A percentile compares a stretch with the other conserved stretches of the same genome.
These are phyloP conservation scores for Phenoliferia sp. DNA, from an alignment of 1,284 basidiomycete species.

Conservation along the genomic window DNA sequence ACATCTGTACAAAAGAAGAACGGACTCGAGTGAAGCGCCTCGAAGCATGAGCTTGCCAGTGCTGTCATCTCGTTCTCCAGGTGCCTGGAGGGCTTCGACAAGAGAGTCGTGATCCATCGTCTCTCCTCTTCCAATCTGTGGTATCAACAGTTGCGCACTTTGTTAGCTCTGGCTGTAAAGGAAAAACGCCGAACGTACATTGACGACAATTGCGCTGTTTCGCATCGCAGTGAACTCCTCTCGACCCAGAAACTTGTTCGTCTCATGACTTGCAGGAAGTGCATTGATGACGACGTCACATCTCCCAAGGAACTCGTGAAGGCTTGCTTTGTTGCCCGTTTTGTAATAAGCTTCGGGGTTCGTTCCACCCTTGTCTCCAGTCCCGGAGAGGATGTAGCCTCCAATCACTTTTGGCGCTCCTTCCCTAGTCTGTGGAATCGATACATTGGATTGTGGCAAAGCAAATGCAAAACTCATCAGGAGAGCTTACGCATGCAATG, in stretches of 20 bases:
- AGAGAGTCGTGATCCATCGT: slow-evolving; percentile 34
- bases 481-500: slow-evolving; percentile 12
- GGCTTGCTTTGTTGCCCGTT: neutral
- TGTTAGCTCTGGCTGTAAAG: neutral
- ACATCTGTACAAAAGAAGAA: slow-evolving; percentile 3
- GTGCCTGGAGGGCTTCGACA: slow-evolving; percentile 28
- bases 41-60: slow-evolving; percentile 7
- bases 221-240: slow-evolving; percentile 29
- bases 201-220: slow-evolving; percentile 25
- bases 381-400: slow-evolving; percentile 29
- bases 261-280: slow-evolving; percentile 21
- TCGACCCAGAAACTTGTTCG: slow-evolving; percentile 16
- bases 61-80: slow-evolving; percentile 8
- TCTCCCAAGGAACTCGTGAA: slow-evolving; percentile 20
- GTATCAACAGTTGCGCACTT: slow-evolving; percentile 2
- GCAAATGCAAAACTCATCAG: neutral
- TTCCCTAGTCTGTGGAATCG: neutral
- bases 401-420: slow-evolving; percentile 1
- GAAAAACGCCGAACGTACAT: neutral
- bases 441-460: neutral
- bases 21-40: neutral
- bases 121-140: slow-evolving; percentile 33
- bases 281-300: slow-evolving; percentile 33
- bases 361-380: slow-evolving; percentile 34
- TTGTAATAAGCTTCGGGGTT: slow-evolving; percentile 15